A percentile compares a stretch with the other conserved stretches of the same genome.
Conservation (phyloP, 1,139 yeast genomes). For the Suhomyces bribrorum region DNA sequence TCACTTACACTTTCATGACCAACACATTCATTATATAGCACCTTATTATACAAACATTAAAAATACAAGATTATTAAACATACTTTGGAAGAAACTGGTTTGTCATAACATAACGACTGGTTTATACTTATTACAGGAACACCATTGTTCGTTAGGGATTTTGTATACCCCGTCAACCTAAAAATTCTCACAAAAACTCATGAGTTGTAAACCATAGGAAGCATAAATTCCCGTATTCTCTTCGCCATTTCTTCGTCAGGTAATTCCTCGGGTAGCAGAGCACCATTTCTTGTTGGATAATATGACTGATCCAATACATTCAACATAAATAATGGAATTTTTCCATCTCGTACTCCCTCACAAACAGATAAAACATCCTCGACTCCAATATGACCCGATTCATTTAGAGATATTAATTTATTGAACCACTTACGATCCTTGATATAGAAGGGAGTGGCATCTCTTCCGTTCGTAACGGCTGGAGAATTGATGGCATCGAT, state of each 20-base stretch:
- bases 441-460: conserved; percentile 31
- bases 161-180: too few species aligned
- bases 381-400: conserved; percentile 29
- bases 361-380: conserved; percentile 39
- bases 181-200: too few species aligned
- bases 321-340: conserved; percentile 41
- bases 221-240: conserved; percentile 37
- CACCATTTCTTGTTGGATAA: conserved; percentile 25
- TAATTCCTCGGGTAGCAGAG: conserved; percentile 22
- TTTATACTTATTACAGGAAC: too few species aligned
- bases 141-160: too few species aligned
- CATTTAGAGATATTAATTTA: conserved; percentile 34
- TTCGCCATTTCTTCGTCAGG: conserved; percentile 38
- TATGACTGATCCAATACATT: conserved; percentile 40
- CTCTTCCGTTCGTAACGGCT: conserved; percentile 26
- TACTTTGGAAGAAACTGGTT: too few species aligned
- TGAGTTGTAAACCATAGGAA: conserved; percentile 36
- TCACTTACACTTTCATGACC: neutral
- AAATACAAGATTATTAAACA: neutral
- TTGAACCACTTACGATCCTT: conserved; percentile 47
- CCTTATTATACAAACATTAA: neutral
- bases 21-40: neutral
- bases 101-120: too few species aligned
- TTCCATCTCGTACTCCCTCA: conserved; percentile 44
- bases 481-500: conserved; percentile 40